phyloP scores from a whole-genome alignment of 257 asterid genomes.

The Cruciata laevipes region DNA sequence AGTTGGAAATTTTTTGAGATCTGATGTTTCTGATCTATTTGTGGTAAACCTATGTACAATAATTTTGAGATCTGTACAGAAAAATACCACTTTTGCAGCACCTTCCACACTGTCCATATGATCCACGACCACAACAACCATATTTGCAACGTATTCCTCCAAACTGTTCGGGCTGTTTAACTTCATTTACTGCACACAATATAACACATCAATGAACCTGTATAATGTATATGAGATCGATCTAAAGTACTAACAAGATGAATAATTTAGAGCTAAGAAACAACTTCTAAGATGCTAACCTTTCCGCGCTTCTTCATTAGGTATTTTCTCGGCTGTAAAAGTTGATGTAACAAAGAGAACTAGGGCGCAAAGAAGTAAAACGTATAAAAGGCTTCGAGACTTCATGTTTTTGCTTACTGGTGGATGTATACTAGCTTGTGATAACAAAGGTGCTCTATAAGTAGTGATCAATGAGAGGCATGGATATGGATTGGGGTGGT shows the following conservation, averaged over 20 bases:
- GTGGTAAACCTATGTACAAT: too few relatives aligned
- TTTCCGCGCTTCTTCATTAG: not conserved
- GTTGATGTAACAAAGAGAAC: conserved; percentile 7
- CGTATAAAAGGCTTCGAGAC: not conserved
- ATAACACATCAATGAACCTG: not conserved
- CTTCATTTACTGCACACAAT: not conserved
- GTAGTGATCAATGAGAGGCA: not conserved
- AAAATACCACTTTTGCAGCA: conserved; percentile 4
- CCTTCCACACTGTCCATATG: not conserved
- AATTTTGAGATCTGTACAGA: too few relatives aligned
- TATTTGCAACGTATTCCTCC: conserved; percentile 8
- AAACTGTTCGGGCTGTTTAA: not conserved
- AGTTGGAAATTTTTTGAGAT: too few relatives aligned
- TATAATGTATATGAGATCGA: not conserved
- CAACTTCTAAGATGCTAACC: conserved; percentile 1
- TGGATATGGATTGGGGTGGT: not conserved
- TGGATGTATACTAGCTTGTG: not conserved
- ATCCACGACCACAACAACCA: not conserved
- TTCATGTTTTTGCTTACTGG: conserved; percentile 13
- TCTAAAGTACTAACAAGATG: not conserved
- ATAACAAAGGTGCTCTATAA: not conserved
- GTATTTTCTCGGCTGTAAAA: conserved; percentile 1
- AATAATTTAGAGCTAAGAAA: not conserved
- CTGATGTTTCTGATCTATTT: too few relatives aligned
- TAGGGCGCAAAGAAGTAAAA: not conserved